phyloP scores from a whole-genome alignment of 2,329 filamentous ascomycete species.

The Zymoseptoria ardabiliae region DNA sequence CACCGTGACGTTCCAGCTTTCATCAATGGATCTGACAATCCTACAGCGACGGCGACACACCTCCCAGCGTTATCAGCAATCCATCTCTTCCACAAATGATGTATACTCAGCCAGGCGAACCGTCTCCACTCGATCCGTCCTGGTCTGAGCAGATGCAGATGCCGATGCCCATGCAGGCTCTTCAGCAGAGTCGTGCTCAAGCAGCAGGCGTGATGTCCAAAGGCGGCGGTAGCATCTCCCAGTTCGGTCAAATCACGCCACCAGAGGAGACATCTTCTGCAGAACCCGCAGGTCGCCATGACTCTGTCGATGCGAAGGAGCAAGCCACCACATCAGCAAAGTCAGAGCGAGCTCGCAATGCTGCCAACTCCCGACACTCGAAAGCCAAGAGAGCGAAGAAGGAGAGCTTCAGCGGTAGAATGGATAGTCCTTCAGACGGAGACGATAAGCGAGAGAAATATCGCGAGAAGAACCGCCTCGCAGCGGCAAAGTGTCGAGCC shows the following conservation, averaged over 20 bases:
- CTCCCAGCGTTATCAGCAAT: neutral
- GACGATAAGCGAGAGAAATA: conserved; percentile 49
- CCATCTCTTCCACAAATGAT: neutral
- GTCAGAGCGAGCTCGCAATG: conserved; percentile 27
- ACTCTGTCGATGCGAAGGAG: neutral
- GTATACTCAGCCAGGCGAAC: neutral
- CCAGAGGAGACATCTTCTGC: conserved; percentile 23
- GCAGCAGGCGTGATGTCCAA: conserved; percentile 9
- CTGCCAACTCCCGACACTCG: conserved; percentile 25
- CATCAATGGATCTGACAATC: neutral
- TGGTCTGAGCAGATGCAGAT: conserved; percentile 4
- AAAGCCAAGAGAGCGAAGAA: conserved; percentile 23
- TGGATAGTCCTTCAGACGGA: conserved; percentile 13
- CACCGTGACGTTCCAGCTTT: neutral
- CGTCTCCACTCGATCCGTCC: conserved; percentile 4
- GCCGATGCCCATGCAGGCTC: conserved; percentile 3
- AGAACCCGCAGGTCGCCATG: neutral
- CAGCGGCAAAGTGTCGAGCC: conserved; percentile 66
- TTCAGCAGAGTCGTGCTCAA: conserved; percentile 3
- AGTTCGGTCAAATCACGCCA: conserved; percentile 34
- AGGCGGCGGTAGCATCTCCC: conserved; percentile 13
- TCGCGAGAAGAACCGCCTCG: conserved; percentile 63
- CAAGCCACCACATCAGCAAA: conserved; percentile 8
- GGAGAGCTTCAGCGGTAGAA: conserved; percentile 8
- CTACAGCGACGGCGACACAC: neutral